A percentile compares a stretch with the other conserved stretches of the same genome.
phyloP scores from a whole-genome alignment of 2,329 filamentous ascomycete genomes.

The Penicillium sp. region DNA sequence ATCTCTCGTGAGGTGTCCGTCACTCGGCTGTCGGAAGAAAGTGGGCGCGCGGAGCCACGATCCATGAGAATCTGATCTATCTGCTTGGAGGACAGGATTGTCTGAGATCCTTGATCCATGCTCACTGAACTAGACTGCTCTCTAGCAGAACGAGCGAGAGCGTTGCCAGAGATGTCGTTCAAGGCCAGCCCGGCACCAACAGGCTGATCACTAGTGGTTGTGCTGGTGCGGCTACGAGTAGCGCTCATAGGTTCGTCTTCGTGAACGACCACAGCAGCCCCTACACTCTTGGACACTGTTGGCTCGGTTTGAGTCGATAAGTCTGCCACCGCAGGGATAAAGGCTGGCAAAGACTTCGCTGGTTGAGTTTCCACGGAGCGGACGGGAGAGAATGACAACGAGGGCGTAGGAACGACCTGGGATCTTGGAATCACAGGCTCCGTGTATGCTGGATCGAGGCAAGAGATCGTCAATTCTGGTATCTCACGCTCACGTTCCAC shows the following conservation, averaged over 20 bases:
- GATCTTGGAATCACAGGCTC: constrained; percentile 34
- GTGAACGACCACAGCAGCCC: constrained; percentile 53
- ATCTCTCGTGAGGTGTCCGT: constrained; percentile 25
- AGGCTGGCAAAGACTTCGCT: constrained; percentile 36
- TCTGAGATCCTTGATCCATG: constrained; percentile 75
- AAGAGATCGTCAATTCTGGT: constrained; percentile 31
- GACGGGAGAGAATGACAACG: constrained; percentile 44
- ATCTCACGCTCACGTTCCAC: constrained; percentile 15
- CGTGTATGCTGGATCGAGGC: constrained; percentile 26
- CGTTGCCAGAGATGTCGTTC: constrained; percentile 63
- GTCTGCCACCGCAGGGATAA: constrained; percentile 18
- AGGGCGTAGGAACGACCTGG: constrained; percentile 22
- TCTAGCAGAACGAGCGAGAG: constrained; percentile 31
- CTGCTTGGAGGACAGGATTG: constrained; percentile 74
- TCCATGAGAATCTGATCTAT: constrained; percentile 73
- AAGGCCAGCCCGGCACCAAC: constrained; percentile 51
- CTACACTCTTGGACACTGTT: constrained; percentile 20
- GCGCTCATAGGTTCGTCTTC: constrained; percentile 65
- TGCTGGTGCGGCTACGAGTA: constrained; percentile 35
- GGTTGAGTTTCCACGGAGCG: constrained; percentile 49
- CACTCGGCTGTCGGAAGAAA: constrained; percentile 35
- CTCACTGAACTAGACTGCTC: constrained; percentile 44
- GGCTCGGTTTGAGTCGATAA: constrained; percentile 26
- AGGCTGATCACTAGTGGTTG: constrained; percentile 28
- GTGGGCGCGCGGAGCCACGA: constrained; percentile 42